These are phyloP conservation scores for Hordeum marinum DNA, from an alignment of 176 grass and related monocot species.

Conservation along the genomic window DNA sequence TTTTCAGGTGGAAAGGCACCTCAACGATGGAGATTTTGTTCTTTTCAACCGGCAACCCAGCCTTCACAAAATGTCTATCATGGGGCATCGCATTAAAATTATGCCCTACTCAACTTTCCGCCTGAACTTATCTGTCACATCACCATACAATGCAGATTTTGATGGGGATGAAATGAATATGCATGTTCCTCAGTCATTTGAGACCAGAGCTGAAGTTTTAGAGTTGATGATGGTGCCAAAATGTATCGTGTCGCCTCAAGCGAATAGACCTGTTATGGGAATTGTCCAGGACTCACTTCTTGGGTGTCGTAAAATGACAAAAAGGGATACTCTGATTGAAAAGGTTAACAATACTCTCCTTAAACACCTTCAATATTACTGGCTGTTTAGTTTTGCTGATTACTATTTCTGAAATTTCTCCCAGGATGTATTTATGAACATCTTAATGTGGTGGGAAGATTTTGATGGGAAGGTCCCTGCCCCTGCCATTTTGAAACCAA, in stretches of 20 bases:
- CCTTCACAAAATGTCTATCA: slow-evolving; percentile 99
- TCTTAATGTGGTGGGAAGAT: slow-evolving; percentile 99
- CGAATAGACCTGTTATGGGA: slow-evolving; percentile 98
- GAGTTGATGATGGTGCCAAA: slow-evolving; percentile 99
- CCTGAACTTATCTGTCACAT: slow-evolving; percentile 89
- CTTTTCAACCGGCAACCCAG: slow-evolving; percentile 94
- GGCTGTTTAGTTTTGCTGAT: not conserved
- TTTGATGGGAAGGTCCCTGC: slow-evolving; percentile 97
- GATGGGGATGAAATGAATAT: slow-evolving; percentile 99
- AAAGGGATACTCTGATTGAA: slow-evolving; percentile 95
- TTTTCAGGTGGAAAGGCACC: slow-evolving; percentile 76
- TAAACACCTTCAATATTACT: not conserved
- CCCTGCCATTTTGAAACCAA: slow-evolving; percentile 86
- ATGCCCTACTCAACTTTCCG: slow-evolving; percentile 98
- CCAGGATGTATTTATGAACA: slow-evolving; percentile 99
- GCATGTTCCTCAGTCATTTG: slow-evolving; percentile 97
- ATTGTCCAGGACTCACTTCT: slow-evolving; percentile 92
- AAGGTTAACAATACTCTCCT: slow-evolving; percentile 41
- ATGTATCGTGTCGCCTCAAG: slow-evolving; percentile 92
- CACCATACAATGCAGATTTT: slow-evolving; percentile 99
- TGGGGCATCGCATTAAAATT: slow-evolving; percentile 97
- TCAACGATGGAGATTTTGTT: slow-evolving; percentile 93
- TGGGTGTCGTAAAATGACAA: slow-evolving; percentile 95
- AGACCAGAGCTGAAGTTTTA: slow-evolving; percentile 91
- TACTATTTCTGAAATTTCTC: slow-evolving; percentile 11